Evolutionary conservation across 805 yeast species (phyloP).

Genomic region (Debaryomyces castellii): DNA sequence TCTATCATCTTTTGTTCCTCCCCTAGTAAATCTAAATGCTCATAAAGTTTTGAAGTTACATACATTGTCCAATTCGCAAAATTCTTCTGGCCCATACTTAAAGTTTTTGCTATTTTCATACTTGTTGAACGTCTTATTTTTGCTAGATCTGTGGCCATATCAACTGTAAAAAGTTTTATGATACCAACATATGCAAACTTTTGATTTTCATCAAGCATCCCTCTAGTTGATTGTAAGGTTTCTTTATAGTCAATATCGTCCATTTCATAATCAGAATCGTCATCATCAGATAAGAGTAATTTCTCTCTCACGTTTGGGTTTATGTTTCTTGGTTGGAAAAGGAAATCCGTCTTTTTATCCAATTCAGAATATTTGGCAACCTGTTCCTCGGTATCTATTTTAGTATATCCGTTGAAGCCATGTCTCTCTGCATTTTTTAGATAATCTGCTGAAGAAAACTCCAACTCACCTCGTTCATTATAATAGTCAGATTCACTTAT

Average conservation of each 20-base stretch:
- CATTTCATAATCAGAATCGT: conserved; percentile 32
- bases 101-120: conserved; percentile 53
- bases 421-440: conserved; percentile 39
- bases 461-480: conserved; percentile 72
- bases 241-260: conserved; percentile 50
- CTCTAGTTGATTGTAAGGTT: conserved; percentile 77
- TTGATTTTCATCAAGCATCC: conserved; percentile 78
- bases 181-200: conserved; percentile 91
- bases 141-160: conserved; percentile 81
- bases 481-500: conserved; percentile 76
- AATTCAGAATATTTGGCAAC: conserved; percentile 63
- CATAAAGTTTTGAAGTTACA: conserved; percentile 68
- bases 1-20: conserved; percentile 88
- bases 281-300: conserved; percentile 27
- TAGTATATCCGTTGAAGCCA: conserved; percentile 64
- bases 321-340: conserved; percentile 31
- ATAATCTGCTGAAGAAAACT: conserved; percentile 34
- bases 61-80: conserved; percentile 83
- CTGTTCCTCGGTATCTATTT: conserved; percentile 84
- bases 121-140: conserved; percentile 51
- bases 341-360: conserved; percentile 52
- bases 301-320: conserved; percentile 10
- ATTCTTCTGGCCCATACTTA: conserved; percentile 70
- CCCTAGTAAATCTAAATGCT: conserved; percentile 73
- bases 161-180: conserved; percentile 69